These are phyloP conservation scores for Litchi chinensis DNA, from an alignment of 345 rosid species.

Conservation along the genomic window DNA sequence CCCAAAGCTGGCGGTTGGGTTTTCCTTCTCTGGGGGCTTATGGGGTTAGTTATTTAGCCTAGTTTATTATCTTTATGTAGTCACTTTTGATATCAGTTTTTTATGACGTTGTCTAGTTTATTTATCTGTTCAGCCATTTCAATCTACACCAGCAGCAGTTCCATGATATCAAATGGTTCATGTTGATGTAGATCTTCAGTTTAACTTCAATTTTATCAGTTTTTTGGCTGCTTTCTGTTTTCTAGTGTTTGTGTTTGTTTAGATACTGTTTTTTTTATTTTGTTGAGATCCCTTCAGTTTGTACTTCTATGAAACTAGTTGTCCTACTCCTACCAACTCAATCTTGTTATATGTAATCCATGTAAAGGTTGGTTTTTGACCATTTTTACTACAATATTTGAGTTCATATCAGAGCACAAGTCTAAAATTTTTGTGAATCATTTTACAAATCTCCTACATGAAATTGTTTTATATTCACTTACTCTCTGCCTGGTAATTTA, in stretches of 20 bases:
- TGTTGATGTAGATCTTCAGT: conserved; percentile 12
- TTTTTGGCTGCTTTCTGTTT: conserved; percentile 1
- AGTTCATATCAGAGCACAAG: neutral
- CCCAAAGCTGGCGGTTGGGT: conserved; percentile 74
- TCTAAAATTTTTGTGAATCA: neutral
- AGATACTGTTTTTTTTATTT: neutral
- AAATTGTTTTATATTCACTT: neutral
- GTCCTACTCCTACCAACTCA: no score
- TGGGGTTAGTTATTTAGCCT: conserved; percentile 57
- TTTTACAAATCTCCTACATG: neutral
- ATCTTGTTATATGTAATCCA: no score
- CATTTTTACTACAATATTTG: neutral
- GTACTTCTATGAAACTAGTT: neutral
- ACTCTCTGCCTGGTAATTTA: neutral
- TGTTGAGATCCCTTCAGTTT: neutral
- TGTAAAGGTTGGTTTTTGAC: neutral
- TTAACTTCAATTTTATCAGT: neutral
- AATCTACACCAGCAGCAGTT: conserved; percentile 74
- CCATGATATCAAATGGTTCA: conserved; percentile 26
- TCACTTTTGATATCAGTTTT: neutral
- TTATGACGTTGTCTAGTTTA: conserved; percentile 9
- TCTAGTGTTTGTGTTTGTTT: conserved; percentile 1
- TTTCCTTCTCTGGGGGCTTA: conserved; percentile 94
- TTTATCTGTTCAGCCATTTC: conserved; percentile 76
- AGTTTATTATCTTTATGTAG: neutral